Conservation (phyloP, 352 stramenopile species). For the Globisporangium middletonii region DNA sequence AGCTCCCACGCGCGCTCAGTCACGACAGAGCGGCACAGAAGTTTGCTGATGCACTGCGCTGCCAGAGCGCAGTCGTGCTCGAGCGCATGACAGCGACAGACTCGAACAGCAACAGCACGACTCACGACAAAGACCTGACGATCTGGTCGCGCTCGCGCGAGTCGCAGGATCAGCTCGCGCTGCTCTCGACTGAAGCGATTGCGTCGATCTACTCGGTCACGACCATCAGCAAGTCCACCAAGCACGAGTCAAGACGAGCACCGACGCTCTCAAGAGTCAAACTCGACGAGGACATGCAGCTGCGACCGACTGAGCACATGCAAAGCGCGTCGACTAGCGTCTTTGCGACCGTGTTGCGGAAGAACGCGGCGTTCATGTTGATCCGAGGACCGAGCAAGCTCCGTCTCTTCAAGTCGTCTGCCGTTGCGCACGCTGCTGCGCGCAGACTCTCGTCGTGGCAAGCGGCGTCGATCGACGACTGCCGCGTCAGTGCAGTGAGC, state of each 20-base stretch:
- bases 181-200: too few species aligned
- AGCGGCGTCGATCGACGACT: background rate
- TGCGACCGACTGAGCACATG: background rate
- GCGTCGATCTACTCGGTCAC: too few species aligned
- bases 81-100: too few species aligned
- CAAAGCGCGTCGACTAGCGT: background rate
- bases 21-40: too few species aligned
- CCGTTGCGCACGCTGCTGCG: background rate
- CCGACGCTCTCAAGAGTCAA: constrained; percentile 1
- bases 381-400: background rate
- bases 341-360: constrained; percentile 4
- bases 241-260: background rate
- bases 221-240: too few species aligned
- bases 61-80: too few species aligned
- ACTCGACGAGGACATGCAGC: background rate
- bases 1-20: too few species aligned
- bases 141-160: too few species aligned
- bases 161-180: too few species aligned
- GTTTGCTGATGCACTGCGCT: too few species aligned
- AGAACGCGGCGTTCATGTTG: constrained; percentile 7
- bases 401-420: constrained; percentile 3
- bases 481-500: background rate
- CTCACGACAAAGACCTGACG: too few species aligned
- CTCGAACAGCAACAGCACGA: too few species aligned
- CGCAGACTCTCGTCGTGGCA: constrained; percentile 1